Conservation (phyloP, 805 yeast genomes). For the Myxozyma lipomycoides region DNA sequence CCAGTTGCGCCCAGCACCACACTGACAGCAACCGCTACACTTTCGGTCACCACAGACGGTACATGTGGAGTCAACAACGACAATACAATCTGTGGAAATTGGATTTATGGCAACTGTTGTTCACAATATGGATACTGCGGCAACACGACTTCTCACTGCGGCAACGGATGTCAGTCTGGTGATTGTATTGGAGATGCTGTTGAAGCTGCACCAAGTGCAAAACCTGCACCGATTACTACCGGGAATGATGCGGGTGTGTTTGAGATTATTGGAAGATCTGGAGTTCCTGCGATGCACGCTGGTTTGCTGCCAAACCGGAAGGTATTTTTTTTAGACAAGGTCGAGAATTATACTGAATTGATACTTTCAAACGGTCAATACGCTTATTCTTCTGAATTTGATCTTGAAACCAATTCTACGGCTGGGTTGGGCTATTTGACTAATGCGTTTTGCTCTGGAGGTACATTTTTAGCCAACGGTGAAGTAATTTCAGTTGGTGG, state of each 20-base stretch:
- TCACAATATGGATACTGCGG: conserved; percentile 27
- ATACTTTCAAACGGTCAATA: conserved; percentile 15
- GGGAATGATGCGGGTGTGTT: conserved; percentile 22
- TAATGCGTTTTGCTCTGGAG: conserved; percentile 28
- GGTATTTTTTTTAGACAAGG: conserved; percentile 24
- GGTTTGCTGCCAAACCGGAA: conserved; percentile 25
- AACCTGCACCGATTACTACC: conserved; percentile 11
- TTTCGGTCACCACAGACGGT: conserved; percentile 21
- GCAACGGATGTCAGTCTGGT: conserved; percentile 25
- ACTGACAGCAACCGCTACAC: conserved; percentile 9
- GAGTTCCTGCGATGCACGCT: conserved; percentile 27
- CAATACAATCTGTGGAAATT: conserved; percentile 23
- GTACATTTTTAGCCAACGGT: conserved; percentile 21
- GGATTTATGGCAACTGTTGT: conserved; percentile 21
- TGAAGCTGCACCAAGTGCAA: conserved; percentile 9
- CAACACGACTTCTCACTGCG: conserved; percentile 22
- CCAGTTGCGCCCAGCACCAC: conserved; percentile 6
- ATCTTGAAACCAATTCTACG: conserved; percentile 11
- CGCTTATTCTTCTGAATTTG: conserved; percentile 26
- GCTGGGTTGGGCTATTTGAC: conserved; percentile 19
- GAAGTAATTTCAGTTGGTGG: conserved; percentile 23
- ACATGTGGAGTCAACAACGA: conserved; percentile 19
- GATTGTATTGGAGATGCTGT: conserved; percentile 6
- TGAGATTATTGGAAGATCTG: conserved; percentile 21
- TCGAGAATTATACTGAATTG: conserved; percentile 23